Base-by-base conservation (phyloP, 805 yeast genomes). In the Ogataea neopini region DNA sequence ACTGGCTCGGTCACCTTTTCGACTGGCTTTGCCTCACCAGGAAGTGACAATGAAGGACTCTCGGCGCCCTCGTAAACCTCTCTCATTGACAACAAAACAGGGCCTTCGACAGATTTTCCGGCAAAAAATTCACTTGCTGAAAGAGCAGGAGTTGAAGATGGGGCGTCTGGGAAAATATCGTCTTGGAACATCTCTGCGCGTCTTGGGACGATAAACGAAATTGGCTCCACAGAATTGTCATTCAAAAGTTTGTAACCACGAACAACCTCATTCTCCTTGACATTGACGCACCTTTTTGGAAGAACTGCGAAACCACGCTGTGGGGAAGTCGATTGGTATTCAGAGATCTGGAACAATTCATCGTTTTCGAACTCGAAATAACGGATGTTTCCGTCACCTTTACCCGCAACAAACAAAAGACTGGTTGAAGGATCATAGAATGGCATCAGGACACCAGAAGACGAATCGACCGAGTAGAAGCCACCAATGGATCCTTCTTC, bases 381-480 rank as follows among this genome's bases (percentile, higher is more conserved):
- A 62, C 97, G 87, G 60, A 94, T 88, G 66, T 92, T 94, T 59
- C 98, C 98, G 67, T 94, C 99, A 67, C 97, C 97, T 68, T 94
- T 92, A 58, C 99, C 99, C 26, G 96, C 98, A 51, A 94, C 72
- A 62, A 86, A 94, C 50, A 94, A 74, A 49, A 91, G 80, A 47
- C 83, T 80, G 38, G 87, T 90, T 29, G 86, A 78, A 22, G 81
- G 86, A 64, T 94, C 99, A 63, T 72, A 94, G 60, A 86, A 80
- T 23, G 99, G 99, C 79, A 94, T 86, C 66, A 91, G 72, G 35
- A 94, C 87, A 59, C 99, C 99, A 2, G 97, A 86, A 4, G 96
- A 85, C 19, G 95, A 80, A 64, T 95, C 99, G 41, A 94, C 77
- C 34, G 84, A 80, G 61, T 85, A 76, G 65, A 91, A 89, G 0